phyloP scores from a whole-genome alignment of 495 filamentous ascomycete species.

The Neurospora sublineolata region DNA sequence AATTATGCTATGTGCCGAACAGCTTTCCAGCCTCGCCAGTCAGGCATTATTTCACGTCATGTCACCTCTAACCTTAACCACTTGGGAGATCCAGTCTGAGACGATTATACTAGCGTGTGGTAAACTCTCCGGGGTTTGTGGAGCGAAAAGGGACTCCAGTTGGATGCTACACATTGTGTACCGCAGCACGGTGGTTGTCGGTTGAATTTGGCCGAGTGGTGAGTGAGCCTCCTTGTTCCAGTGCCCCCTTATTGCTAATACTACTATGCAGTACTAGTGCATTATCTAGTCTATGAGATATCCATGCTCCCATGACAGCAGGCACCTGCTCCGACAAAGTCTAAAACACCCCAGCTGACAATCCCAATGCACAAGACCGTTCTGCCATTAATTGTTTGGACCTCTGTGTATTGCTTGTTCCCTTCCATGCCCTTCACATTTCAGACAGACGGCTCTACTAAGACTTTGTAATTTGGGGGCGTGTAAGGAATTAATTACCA shows the following conservation, averaged over 20 bases:
- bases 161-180: neutral
- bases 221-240: neutral
- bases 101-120: neutral
- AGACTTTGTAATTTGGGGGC: neutral
- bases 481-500: neutral
- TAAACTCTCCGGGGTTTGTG: neutral
- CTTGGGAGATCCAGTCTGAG: neutral
- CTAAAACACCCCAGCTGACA: neutral
- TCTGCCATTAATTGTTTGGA: neutral
- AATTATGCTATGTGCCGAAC: neutral
- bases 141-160: neutral
- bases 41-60: neutral
- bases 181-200: neutral
- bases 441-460: neutral
- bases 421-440: neutral
- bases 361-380: neutral
- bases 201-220: neutral
- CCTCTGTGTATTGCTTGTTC: neutral
- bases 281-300: neutral
- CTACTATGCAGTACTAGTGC: neutral
- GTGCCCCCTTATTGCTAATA: neutral
- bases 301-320: neutral
- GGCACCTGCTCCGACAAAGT: neutral
- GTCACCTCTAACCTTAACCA: neutral
- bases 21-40: neutral